Evolutionary conservation across 768 basidiomycete genomes (phyloP), one percentile per base, ranked within the genome.

Genomic region (Phylloporus rhodoxanthus): DNA sequence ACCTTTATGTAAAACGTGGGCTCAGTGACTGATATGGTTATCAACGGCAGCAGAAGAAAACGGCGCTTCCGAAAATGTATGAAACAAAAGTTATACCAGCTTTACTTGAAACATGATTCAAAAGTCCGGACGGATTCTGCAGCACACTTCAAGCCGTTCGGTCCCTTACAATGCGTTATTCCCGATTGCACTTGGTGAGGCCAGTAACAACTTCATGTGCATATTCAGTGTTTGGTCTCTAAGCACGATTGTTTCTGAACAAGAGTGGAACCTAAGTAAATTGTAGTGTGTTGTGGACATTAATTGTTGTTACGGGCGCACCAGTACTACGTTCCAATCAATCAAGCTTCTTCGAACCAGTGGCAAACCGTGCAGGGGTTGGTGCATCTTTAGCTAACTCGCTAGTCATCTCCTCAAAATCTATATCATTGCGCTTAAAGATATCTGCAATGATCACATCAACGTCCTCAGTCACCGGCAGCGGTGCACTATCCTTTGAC

Each of bases 371-470:
- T 33, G 55, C 48, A 9, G 59, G 45, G 25, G 37, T 53, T 4
- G 60, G 52, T 17, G 47, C 42, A 37, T 62, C 57, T 34, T 51
- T 49, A 9, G 55, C 51, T 11, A 67, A 33, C 23, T 67, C 61
- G 11, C 13, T 47, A 1, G 61, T 68, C 42, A 67, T n/a, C 47
- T 59, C 56, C 28, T 58, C 65, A 38, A 67, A 65, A 38, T 67
- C 67, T 1, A 67, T 48, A 13, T 59, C 65, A 26, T 67, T 67
- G 50, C 55, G 62, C 38, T 54, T 60, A 49, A 67, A 67, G 28
- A 67, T 65, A 39, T 65, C 65, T 20, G 67, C 63, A 25, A 67
- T 53, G 36, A 68, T 65, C 19, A 50, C 48, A 48, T 67, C 63
- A 5, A 63, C 67, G 20, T 67, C 65, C n/a, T 61, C 65, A 0